phyloP scores from a whole-genome alignment of 75 land plant genomes.

The Cunninghamia lanceolata region DNA sequence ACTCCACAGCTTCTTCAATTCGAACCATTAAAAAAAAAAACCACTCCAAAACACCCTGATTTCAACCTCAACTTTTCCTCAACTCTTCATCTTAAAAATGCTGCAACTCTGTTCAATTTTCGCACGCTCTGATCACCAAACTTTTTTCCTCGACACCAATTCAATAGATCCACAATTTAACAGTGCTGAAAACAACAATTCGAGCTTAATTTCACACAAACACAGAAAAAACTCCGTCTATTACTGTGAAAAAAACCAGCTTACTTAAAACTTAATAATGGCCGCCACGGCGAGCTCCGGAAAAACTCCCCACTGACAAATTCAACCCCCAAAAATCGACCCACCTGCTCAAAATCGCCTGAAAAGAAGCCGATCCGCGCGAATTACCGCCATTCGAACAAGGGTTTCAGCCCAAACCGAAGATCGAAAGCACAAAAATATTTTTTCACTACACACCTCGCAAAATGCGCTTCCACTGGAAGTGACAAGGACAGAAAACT shows the following conservation, averaged over 20 bases:
- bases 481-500: not conserved
- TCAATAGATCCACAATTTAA: not conserved
- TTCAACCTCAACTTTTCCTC: no score
- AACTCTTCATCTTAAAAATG: not conserved
- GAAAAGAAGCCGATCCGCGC: not conserved
- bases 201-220: not conserved
- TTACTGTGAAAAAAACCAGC: not conserved
- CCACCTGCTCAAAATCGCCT: not conserved
- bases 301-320: not conserved
- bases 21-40: no score
- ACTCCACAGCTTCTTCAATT: no score
- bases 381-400: not conserved
- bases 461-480: constrained; percentile 11
- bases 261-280: not conserved
- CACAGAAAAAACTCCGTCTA: not conserved
- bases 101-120: not conserved
- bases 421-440: not conserved
- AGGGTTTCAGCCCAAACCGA: constrained; percentile 3
- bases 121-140: not conserved
- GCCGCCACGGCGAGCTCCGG: not conserved
- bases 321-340: not conserved
- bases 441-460: constrained; percentile 1
- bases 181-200: not conserved
- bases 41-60: no score
- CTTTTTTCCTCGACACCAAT: not conserved